Evolutionary conservation across 306 rosid genomes (phyloP).

Genomic region (Rosa lucieae): DNA sequence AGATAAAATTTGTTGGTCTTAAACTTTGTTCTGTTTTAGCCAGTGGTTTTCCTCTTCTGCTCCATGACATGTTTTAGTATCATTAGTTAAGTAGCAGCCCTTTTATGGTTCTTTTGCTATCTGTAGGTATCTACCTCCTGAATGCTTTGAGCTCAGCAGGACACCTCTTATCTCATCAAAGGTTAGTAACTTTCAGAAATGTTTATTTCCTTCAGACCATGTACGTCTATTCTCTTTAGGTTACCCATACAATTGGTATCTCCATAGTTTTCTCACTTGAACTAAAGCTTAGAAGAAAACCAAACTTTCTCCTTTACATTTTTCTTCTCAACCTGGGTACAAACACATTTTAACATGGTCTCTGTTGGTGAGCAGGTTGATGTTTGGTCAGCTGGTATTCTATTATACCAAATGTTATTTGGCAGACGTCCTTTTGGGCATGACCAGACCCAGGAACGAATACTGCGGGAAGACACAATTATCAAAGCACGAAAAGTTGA

Average conservation of each 20-base stretch:
- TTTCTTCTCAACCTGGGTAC: background rate
- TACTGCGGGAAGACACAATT: conserved; percentile 96
- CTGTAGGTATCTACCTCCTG: conserved; percentile 94
- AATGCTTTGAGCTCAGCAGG: conserved; percentile 93
- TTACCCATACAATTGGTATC: background rate
- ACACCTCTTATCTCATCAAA: conserved; percentile 95
- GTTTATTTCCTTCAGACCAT: background rate
- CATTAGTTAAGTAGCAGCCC: background rate
- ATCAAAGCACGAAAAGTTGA: conserved; percentile 97
- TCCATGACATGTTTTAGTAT: conserved; percentile 10
- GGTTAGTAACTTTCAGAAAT: conserved; percentile 43
- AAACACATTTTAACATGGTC: conserved; percentile 18
- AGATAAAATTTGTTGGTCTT: background rate
- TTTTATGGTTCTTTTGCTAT: conserved; percentile 4
- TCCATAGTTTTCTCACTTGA: conserved; percentile 11
- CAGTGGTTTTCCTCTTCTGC: conserved; percentile 4
- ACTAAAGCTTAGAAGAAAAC: conserved; percentile 5
- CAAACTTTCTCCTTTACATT: conserved; percentile 5
- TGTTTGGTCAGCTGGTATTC: conserved; percentile 95
- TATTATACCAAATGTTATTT: conserved; percentile 94
- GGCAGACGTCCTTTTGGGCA: conserved; percentile 98
- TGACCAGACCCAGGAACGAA: conserved; percentile 92
- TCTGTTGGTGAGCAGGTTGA: conserved; percentile 71
- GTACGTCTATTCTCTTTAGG: background rate
- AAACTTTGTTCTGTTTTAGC: background rate